These are phyloP conservation scores for Pseudocercospora vitis DNA, from an alignment of 2,329 filamentous ascomycete genomes.

Conservation along the genomic window DNA sequence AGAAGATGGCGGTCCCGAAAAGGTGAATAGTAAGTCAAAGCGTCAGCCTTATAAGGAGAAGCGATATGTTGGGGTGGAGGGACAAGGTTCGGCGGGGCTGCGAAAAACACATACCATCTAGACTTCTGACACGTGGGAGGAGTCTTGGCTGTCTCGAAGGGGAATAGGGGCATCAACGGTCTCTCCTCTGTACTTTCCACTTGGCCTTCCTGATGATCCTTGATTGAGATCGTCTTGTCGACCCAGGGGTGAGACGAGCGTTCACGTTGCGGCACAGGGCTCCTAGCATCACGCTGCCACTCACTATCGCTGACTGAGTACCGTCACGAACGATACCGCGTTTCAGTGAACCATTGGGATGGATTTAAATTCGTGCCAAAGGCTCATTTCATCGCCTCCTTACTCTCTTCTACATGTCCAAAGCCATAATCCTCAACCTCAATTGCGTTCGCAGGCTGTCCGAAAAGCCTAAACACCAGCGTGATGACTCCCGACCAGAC, in stretches of 20 bases:
- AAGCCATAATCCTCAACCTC: slow-evolving; percentile 35
- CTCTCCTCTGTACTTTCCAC: neutral
- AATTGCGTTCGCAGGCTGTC: slow-evolving; percentile 30
- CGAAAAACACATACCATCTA: neutral
- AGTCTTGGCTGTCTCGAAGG: neutral
- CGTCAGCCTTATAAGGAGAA: neutral
- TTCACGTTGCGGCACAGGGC: neutral
- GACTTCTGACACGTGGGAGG: neutral
- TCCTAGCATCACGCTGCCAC: too few relatives aligned
- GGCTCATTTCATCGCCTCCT: slow-evolving; percentile 3
- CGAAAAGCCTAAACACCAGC: slow-evolving; percentile 24
- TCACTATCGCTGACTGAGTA: too few relatives aligned
- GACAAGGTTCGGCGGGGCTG: neutral
- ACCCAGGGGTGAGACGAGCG: neutral
- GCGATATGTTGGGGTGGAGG: neutral
- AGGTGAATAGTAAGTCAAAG: neutral
- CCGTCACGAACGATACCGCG: too few relatives aligned
- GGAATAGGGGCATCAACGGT: neutral
- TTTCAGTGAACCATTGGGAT: neutral
- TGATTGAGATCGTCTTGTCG: neutral
- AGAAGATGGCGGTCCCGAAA: neutral
- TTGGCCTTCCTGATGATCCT: neutral
- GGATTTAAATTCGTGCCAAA: neutral
- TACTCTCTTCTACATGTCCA: slow-evolving; percentile 20
- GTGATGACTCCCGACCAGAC: slow-evolving; percentile 18